These are phyloP conservation scores for Pisolithus orientalis DNA, from an alignment of 768 basidiomycete species.

Conservation along the genomic window DNA sequence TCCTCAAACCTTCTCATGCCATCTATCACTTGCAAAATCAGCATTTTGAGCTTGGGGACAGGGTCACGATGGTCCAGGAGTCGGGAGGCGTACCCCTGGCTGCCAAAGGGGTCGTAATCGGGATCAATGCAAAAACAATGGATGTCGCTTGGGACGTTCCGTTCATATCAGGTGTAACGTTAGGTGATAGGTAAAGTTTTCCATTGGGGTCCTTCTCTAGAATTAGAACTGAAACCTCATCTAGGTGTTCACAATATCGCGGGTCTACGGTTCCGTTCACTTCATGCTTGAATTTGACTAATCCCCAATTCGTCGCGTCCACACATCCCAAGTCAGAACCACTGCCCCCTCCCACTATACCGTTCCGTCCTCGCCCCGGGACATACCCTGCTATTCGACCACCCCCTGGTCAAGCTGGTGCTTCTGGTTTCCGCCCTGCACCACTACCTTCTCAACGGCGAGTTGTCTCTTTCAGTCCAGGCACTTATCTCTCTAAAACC, in stretches of 20 bases:
- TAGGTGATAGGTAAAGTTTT: conserved; percentile 64
- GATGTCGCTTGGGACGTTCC: conserved; percentile 96
- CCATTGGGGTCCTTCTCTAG: background rate
- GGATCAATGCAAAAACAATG: conserved; percentile 79
- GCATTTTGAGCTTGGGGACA: conserved; percentile 80
- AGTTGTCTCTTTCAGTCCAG: background rate
- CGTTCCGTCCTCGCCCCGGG: conserved; percentile 66
- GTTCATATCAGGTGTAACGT: conserved; percentile 88
- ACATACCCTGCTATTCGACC: conserved; percentile 59
- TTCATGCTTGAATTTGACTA: conserved; percentile 82
- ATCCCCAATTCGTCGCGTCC: conserved; percentile 78
- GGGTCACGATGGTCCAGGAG: conserved; percentile 95
- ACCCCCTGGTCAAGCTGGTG: conserved; percentile 44
- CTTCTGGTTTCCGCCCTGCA: conserved; percentile 62
- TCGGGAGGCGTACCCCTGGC: conserved; percentile 87
- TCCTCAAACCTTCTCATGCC: conserved; percentile 89
- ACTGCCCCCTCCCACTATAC: conserved; percentile 38
- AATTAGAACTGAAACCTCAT: background rate
- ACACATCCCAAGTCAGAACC: conserved; percentile 55
- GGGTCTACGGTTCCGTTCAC: conserved; percentile 86
- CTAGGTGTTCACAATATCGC: conserved; percentile 86
- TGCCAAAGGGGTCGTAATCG: conserved; percentile 91
- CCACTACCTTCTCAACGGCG: conserved; percentile 27
- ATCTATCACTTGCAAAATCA: conserved; percentile 88
- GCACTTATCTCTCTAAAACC: background rate